phyloP scores from a whole-genome alignment of 257 asterid species.

The Haberlea rhodopensis region DNA sequence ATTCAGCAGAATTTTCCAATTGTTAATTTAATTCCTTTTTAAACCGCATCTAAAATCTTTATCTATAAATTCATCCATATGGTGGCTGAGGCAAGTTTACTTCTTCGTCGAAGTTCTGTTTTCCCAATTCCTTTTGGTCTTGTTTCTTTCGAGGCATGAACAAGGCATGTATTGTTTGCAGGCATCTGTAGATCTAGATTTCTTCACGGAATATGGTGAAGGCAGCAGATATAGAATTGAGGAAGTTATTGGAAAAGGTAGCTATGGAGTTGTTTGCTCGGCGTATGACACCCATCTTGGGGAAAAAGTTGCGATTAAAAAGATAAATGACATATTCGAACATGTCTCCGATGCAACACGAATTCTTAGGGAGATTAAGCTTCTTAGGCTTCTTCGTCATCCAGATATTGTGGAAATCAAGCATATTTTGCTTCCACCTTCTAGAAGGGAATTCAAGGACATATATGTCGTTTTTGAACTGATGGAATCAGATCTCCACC shows the following conservation, averaged over 20 bases:
- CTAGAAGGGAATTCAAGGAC: constrained; percentile 90
- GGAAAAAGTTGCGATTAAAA: constrained; percentile 86
- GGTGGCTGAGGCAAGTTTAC: not conserved
- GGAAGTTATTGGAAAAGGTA: constrained; percentile 93
- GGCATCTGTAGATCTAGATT: constrained; percentile 68
- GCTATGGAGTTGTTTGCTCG: constrained; percentile 94
- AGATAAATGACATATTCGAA: constrained; percentile 87
- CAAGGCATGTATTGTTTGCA: constrained; percentile 31
- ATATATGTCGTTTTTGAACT: constrained; percentile 83
- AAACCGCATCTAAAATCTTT: no score
- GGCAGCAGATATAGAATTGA: constrained; percentile 84
- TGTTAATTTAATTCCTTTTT: no score
- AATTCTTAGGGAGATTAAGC: constrained; percentile 89
- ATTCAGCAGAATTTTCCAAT: no score
- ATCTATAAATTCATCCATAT: no score
- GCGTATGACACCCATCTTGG: constrained; percentile 87
- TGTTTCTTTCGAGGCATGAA: not conserved
- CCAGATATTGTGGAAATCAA: constrained; percentile 91
- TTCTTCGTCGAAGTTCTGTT: no score
- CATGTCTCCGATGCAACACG: constrained; percentile 96
- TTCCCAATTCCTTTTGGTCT: not conserved
- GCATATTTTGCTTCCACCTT: constrained; percentile 88
- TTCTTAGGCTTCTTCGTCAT: constrained; percentile 90
- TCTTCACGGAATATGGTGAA: constrained; percentile 94
- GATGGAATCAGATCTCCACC: constrained; percentile 92